Base-by-base conservation (phyloP, 2,329 filamentous ascomycete species). In the Cladobotryum protrusum region DNA sequence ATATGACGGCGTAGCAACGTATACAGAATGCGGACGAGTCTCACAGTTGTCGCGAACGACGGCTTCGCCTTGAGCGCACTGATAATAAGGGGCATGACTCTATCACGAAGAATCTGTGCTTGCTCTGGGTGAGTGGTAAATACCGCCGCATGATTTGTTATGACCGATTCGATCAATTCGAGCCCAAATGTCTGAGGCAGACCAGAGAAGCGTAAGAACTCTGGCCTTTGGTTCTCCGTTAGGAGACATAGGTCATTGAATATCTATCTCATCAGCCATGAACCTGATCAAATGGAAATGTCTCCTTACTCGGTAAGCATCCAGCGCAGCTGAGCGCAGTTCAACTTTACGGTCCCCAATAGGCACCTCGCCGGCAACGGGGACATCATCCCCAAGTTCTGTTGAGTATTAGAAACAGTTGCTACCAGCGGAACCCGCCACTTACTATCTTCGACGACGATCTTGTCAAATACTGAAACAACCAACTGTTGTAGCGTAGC, bases 401-500 rank as follows among this genome's bases (percentile, higher is more conserved):
- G 43, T 18, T 29, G 4, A 6, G 6, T 55, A 47, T 63, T 43
- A 67, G 56, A 9, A 46, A 12, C 14, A 45, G 17, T 9, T 29
- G 6, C 24, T 9, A 8, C 24, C 6, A 29, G 24, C 24, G 24
- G 11, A 29, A 29, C 24, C 11, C 12, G 4, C 5, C 12, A 75
- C 81, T 65, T 69, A 86, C 84, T 84, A 64, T 96, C 90, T 72
- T 96, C 90, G 5, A 74, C 72, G 1, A 84, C 80, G 2, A 96
- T 89, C 65, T 95, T 93, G 65, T 97, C 93, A 67, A 96, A 97
- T 0, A 96, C 87, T 1, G 88, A 86, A 32, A 93, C 89, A 7
- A 97, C 85, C 13, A 99, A 79, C 67, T 97, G 93, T 68, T 96
- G 92, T 48, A 99, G 73, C 2, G 93, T 97, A n/a, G 93, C 93